Conservation (phyloP, 139 green algal genomes). For the Chloropicon primus region DNA sequence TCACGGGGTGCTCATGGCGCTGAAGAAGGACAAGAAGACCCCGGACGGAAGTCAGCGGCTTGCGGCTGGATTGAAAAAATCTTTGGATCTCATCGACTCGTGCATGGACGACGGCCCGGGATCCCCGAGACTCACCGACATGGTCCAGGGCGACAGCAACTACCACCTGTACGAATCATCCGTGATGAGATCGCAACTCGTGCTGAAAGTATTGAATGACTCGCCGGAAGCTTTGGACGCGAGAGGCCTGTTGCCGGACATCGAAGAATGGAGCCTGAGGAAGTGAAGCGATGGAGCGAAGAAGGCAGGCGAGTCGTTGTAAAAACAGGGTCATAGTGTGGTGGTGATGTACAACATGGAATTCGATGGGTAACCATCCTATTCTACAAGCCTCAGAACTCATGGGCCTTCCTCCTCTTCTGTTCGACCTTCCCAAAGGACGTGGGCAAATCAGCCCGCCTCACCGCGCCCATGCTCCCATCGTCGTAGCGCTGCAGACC, state of each 20-base stretch:
- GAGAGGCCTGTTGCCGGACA: not conserved
- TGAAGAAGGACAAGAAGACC: not conserved
- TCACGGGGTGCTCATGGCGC: not conserved
- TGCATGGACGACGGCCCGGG: not conserved
- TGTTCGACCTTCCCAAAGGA: not conserved
- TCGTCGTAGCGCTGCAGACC: too few relatives aligned
- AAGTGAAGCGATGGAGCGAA: too few relatives aligned
- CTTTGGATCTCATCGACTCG: not conserved
- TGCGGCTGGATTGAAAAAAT: not conserved
- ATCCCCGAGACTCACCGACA: not conserved
- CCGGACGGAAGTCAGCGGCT: not conserved
- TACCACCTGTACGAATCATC: not conserved
- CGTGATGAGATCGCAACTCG: not conserved
- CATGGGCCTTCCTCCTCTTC: not conserved
- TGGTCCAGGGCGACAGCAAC: not conserved
- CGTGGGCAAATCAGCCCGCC: not conserved
- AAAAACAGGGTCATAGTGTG: too few relatives aligned
- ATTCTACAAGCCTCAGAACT: not conserved
- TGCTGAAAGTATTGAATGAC: not conserved
- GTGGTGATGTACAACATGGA: too few relatives aligned
- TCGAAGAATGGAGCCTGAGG: not conserved
- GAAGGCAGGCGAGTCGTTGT: too few relatives aligned
- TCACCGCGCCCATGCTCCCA: not conserved
- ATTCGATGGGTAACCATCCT: too few relatives aligned
- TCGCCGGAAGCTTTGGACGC: not conserved